Evolutionary conservation across 176 grass and related monocot genomes (phyloP).

Genomic region (Melocanna baccifera): DNA sequence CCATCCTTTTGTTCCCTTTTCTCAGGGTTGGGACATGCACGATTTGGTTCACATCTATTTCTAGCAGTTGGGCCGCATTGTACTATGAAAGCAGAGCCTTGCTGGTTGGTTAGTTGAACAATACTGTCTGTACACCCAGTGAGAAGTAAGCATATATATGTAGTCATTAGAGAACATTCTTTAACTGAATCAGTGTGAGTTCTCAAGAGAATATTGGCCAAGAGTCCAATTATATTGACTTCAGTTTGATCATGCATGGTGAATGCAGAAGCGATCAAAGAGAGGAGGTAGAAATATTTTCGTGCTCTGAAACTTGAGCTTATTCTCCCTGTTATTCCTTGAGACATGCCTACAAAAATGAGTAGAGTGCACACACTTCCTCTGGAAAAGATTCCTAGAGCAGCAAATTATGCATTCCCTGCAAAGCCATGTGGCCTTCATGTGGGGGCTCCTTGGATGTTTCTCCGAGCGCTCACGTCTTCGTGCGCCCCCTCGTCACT

Average conservation of each 20-base stretch:
- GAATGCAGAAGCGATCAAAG: not conserved
- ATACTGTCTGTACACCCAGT: not conserved
- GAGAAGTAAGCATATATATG: not conserved
- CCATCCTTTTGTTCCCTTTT: not conserved
- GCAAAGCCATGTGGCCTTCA: constrained; percentile 26
- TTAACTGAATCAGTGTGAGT: not conserved
- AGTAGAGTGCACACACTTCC: not conserved
- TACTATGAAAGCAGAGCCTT: not conserved
- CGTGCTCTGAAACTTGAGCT: not conserved
- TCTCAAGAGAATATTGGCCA: not conserved
- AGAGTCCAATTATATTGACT: not conserved
- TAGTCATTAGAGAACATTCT: not conserved
- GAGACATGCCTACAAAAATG: not conserved
- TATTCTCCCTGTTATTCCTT: not conserved
- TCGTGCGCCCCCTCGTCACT: not conserved
- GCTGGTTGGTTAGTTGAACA: not conserved
- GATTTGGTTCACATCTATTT: not conserved
- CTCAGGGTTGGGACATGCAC: not conserved
- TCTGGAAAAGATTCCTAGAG: constrained; percentile 14
- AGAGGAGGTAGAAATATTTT: not conserved
- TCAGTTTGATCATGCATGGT: not conserved
- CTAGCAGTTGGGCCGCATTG: not conserved
- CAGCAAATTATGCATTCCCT: not conserved
- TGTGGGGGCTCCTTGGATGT: constrained; percentile 12
- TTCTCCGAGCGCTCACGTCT: constrained; percentile 13